Conservation (phyloP, 208 protist genomes). For the Leishmania mexicana region DNA sequence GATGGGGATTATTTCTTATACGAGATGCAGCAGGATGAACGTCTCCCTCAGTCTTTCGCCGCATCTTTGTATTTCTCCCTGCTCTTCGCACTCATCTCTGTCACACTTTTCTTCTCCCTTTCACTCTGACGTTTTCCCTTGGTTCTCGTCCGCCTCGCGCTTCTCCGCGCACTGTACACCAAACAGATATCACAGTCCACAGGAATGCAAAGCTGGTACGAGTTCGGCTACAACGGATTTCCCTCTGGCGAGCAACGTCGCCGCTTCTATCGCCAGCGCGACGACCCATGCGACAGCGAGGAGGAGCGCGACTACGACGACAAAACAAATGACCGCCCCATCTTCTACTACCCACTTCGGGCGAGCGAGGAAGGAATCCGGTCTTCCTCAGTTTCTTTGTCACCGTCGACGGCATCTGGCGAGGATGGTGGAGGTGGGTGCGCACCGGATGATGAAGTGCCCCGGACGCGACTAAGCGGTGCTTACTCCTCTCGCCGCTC, state of each 20-base stretch:
- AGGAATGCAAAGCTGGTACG: constrained; percentile 78
- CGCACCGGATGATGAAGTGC: background rate
- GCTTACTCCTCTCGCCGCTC: constrained; percentile 9
- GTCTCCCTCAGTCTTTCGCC: background rate
- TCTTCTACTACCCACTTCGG: constrained; percentile 70
- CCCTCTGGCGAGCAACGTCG: constrained; percentile 70
- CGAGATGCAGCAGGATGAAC: background rate
- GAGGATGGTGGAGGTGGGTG: constrained; percentile 9
- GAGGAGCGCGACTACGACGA: constrained; percentile 80
- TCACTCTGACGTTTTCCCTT: background rate
- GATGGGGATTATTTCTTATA: background rate
- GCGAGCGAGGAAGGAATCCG: constrained; percentile 42
- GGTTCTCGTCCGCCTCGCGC: constrained; percentile 3
- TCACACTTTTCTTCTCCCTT: background rate
- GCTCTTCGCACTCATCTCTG: background rate
- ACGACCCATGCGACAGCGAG: constrained; percentile 85
- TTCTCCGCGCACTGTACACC: background rate
- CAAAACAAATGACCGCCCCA: constrained; percentile 60
- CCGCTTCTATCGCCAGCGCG: constrained; percentile 86
- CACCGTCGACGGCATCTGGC: background rate
- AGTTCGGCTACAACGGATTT: constrained; percentile 86
- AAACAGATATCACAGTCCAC: background rate
- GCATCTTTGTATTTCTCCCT: background rate
- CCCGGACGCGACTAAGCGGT: background rate
- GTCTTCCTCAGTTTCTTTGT: constrained; percentile 13